Base-by-base conservation (phyloP, 202 grass and related monocot genomes). In the Cymbopogon flexuosus region DNA sequence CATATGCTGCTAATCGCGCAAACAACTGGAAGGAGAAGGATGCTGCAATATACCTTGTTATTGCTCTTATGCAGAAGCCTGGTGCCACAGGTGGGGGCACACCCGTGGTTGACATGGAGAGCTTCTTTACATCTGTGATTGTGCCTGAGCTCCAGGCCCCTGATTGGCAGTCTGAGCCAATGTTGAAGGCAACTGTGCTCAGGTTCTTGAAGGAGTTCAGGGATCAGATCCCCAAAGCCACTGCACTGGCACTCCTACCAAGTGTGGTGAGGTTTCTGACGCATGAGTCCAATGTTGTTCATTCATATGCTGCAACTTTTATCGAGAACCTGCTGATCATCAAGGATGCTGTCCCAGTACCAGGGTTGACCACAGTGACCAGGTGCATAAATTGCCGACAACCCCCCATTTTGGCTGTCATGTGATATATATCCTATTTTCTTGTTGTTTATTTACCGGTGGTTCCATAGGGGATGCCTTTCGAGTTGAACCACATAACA, bases 21-120 rank as follows among this genome's bases (percentile, higher is more conserved):
- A 85, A 88, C 79, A 94, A 94, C 69, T 98, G 95, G 95, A 98
- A 94, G 85, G 95, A 94, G 69, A 98, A 94, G 85, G 95, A 98
- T 57, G 90, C 92, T 69, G 92, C 92, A 21, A 94, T 97, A 40
- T 94, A 97, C 81, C 90, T 98, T 84, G 95, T 94, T 65, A 93
- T 97, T 3, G 65, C 92, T 19, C 80, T 97, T 78, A 87, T 91
- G 80, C 95, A 93, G 62, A 94, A 89, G 75, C 88, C 95, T 34
- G 92, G 95, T 59, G 86, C 87, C 6, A 84, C 83, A 24, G 84
- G 67, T 18, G 84, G 91, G 4, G 91, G 89, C 23, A 81, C 82
- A 10, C 72, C 82, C 5, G 86, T 97, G 52, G 92, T 97, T 78
- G 92, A 94, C 76, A 91, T 97, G 81, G 88, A 93, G 79, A 94